A percentile compares a stretch with the other conserved stretches of the same genome.
These are phyloP conservation scores for Nyctanthes arbortristis DNA, from an alignment of 257 asterid genomes.

Conservation along the genomic window DNA sequence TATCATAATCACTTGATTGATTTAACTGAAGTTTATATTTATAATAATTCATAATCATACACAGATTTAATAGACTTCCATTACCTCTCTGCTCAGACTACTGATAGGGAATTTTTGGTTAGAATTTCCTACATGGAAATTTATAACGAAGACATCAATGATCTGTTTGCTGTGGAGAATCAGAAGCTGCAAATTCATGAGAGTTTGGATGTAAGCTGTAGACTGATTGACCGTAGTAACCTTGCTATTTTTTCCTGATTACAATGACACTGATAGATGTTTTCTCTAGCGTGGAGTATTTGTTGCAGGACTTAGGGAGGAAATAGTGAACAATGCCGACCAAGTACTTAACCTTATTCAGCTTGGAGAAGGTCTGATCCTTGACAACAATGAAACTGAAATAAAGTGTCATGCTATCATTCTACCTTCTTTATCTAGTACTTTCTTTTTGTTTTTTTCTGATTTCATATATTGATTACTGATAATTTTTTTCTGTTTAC, in stretches of 20 bases:
- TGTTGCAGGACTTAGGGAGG: conserved; percentile 98
- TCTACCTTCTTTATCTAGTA: conserved; percentile 7
- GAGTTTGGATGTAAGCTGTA: conserved; percentile 82
- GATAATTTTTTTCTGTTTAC: conserved; percentile 6
- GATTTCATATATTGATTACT: conserved; percentile 20
- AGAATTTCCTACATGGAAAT: conserved; percentile 99
- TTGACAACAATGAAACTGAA: conserved; percentile 19
- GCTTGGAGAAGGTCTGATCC: conserved; percentile 86
- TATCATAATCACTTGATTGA: conserved; percentile 22
- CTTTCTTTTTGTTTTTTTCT: conserved; percentile 2
- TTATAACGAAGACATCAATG: conserved; percentile 92
- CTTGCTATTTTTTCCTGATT: conserved; percentile 11
- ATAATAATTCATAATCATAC: conserved; percentile 3
- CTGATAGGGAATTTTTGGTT: conserved; percentile 83
- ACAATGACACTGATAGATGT: conserved; percentile 16
- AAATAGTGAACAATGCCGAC: conserved; percentile 77
- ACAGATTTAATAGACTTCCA: conserved; percentile 12
- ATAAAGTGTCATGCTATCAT: conserved; percentile 6
- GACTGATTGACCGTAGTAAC: conserved; percentile 10
- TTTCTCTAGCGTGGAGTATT: conserved; percentile 86
- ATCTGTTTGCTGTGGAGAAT: conserved; percentile 85
- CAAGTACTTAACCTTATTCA: conserved; percentile 88
- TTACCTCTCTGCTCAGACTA: conserved; percentile 44
- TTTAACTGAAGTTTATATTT: not conserved
- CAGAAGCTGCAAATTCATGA: conserved; percentile 96